Conservation (phyloP, 2,329 filamentous ascomycete species). For the Teratosphaeria destructans region DNA sequence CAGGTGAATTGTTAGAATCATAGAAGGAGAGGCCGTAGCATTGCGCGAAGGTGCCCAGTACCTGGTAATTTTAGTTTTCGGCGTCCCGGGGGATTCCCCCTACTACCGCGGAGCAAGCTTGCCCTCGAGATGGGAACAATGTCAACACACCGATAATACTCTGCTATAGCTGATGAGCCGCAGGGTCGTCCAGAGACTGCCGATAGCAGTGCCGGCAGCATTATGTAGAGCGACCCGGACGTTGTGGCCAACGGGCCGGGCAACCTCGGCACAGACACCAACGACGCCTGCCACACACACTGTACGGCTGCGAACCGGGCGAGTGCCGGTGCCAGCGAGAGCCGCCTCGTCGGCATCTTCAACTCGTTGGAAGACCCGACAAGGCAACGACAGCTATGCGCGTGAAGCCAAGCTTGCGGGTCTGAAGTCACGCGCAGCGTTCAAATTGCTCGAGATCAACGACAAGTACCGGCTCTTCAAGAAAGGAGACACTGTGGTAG, state of each 20-base stretch:
- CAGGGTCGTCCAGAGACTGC: not conserved
- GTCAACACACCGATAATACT: not conserved
- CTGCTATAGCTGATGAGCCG: not conserved
- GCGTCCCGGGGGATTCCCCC: not conserved
- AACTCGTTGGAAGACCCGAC: constrained; percentile 72
- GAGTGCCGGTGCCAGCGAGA: not conserved
- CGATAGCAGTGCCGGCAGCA: not conserved
- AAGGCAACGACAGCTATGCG: constrained; percentile 61
- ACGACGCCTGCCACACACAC: not conserved
- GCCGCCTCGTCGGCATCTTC: constrained; percentile 44
- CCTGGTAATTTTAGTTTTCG: not conserved
- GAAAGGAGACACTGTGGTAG: constrained; percentile 73
- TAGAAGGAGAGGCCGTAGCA: not conserved
- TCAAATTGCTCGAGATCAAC: constrained; percentile 88
- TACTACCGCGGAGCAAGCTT: not conserved
- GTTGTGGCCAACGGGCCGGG: not conserved
- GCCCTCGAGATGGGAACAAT: not conserved
- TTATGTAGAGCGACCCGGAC: not conserved
- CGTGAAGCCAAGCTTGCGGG: constrained; percentile 67
- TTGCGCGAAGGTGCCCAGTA: not conserved
- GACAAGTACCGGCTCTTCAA: constrained; percentile 69
- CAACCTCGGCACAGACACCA: not conserved
- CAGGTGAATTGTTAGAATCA: not conserved
- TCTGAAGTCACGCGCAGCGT: constrained; percentile 82
- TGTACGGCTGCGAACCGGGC: not conserved